Percentiles rank a stretch among this genome's conserved stretches.
Conservation (phyloP, 345 rosid species). For the Gossypium thurberi region DNA sequence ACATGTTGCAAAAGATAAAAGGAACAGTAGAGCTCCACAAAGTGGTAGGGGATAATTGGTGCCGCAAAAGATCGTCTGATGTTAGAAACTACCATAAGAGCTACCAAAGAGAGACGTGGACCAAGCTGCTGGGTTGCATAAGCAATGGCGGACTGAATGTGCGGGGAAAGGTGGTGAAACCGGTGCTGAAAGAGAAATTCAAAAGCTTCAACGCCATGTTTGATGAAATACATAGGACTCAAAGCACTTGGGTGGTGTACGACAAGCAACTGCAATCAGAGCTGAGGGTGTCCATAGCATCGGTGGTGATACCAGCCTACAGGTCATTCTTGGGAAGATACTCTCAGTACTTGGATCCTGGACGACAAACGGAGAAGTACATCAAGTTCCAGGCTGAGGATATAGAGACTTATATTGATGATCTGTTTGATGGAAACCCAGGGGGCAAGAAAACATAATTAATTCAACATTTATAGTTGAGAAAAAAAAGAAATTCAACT, state of each 20-base stretch:
- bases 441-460: conserved; percentile 35
- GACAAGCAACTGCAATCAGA: conserved; percentile 91
- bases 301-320: conserved; percentile 77
- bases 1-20: conserved; percentile 76
- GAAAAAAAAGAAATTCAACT: too few species aligned
- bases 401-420: conserved; percentile 67
- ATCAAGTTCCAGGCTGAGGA: conserved; percentile 80
- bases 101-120: conserved; percentile 85
- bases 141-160: conserved; percentile 57
- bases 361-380: conserved; percentile 83
- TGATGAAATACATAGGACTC: conserved; percentile 86
- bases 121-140: conserved; percentile 59
- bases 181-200: conserved; percentile 77
- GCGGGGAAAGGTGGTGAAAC: conserved; percentile 70
- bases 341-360: conserved; percentile 57
- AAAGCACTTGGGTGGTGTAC: conserved; percentile 72
- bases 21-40: conserved; percentile 54
- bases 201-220: conserved; percentile 75
- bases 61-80: conserved; percentile 63
- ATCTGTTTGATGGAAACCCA: conserved; percentile 72
- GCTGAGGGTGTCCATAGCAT: conserved; percentile 73
- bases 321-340: conserved; percentile 73
- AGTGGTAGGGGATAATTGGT: conserved; percentile 67
- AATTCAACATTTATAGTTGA: too few species aligned
- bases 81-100: conserved; percentile 69